phyloP scores from a whole-genome alignment of 2,329 filamentous ascomycete genomes.

The Clathrospora elynae region DNA sequence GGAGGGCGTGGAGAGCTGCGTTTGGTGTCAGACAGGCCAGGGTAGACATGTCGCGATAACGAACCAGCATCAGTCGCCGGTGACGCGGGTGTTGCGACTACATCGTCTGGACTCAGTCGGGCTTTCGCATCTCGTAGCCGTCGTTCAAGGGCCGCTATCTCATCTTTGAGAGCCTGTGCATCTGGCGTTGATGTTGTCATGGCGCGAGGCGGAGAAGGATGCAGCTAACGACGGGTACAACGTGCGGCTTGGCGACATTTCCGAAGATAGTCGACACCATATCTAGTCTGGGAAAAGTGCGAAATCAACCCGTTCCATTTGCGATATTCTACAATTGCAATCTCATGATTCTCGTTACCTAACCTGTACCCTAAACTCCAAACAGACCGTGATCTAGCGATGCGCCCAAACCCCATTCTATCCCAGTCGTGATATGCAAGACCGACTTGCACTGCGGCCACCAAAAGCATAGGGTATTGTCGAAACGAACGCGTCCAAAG shows the following conservation, averaged over 20 bases:
- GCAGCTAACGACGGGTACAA: conserved; percentile 11
- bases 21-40: conserved; percentile 2
- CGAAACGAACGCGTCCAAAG: background rate
- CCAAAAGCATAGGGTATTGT: conserved; percentile 9
- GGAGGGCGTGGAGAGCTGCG: conserved; percentile 66
- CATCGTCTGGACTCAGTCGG: conserved; percentile 50
- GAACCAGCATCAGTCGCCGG: conserved; percentile 24
- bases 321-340: conserved; percentile 6
- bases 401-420: background rate
- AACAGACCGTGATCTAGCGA: conserved; percentile 4
- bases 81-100: conserved; percentile 13
- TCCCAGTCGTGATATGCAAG: conserved; percentile 1
- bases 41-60: conserved; percentile 7
- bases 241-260: conserved; percentile 29
- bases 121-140: conserved; percentile 54
- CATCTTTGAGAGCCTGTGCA: conserved; percentile 50
- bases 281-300: background rate
- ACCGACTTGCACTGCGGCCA: conserved; percentile 1
- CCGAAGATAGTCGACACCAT: conserved; percentile 10
- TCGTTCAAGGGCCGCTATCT: conserved; percentile 64
- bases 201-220: conserved; percentile 18
- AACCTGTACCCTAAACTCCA: conserved; percentile 6
- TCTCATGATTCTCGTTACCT: conserved; percentile 22
- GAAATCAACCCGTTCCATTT: background rate
- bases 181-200: conserved; percentile 34